phyloP scores from a whole-genome alignment of 225 moss, liverwort and hornwort genomes.

The Antitrichia curtipendula region DNA sequence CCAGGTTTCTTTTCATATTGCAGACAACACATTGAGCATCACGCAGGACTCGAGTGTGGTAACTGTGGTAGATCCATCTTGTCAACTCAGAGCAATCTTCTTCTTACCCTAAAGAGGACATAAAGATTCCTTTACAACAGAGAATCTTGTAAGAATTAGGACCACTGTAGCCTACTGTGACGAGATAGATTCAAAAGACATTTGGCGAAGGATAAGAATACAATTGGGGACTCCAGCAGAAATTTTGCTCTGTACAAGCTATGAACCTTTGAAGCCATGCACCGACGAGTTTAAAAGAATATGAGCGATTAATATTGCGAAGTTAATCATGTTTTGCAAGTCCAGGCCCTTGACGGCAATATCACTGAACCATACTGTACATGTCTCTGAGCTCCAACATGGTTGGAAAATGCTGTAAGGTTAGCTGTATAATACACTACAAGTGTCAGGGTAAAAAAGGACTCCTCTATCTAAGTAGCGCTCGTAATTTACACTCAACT shows the following conservation, averaged over 20 bases:
- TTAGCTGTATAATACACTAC: conserved; percentile 25
- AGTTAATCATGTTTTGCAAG: not conserved
- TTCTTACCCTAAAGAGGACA: not conserved
- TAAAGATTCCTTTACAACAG: too few relatives aligned
- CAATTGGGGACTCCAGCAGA: not conserved
- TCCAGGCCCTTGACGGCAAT: conserved; percentile 1
- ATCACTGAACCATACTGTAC: conserved; percentile 17
- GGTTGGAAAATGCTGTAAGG: conserved; percentile 14
- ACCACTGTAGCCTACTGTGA: not conserved
- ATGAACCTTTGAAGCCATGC: not conserved
- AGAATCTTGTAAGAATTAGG: too few relatives aligned
- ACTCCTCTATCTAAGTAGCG: conserved; percentile 12
- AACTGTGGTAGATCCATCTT: too few relatives aligned
- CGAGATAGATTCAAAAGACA: not conserved
- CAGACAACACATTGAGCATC: not conserved
- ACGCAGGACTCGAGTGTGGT: not conserved
- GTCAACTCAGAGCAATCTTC: too few relatives aligned
- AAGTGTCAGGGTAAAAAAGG: conserved; percentile 12
- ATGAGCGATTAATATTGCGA: not conserved
- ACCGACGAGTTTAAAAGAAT: not conserved
- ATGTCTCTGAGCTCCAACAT: conserved; percentile 22
- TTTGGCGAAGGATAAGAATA: not conserved
- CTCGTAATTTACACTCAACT: conserved; percentile 55
- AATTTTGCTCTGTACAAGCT: not conserved
- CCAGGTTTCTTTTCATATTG: not conserved